Evolutionary conservation across 768 basidiomycete species (phyloP).

Genomic region (Leucosporidium creatinivorum): DNA sequence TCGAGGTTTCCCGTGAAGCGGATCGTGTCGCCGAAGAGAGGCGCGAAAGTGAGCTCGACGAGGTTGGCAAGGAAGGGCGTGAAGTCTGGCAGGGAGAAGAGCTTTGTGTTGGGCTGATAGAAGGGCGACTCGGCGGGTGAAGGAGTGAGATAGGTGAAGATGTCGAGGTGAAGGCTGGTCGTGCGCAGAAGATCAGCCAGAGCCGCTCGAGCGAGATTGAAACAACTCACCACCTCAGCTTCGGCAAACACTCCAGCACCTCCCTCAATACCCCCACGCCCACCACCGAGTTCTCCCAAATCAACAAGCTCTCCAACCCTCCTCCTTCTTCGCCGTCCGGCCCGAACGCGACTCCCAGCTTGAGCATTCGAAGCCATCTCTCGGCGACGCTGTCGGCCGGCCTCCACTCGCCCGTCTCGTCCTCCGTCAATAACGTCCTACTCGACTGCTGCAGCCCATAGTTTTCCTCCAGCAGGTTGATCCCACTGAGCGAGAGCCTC

Average conservation of each 20-base stretch:
- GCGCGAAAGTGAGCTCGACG: not conserved
- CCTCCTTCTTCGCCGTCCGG: not conserved
- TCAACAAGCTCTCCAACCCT: not conserved
- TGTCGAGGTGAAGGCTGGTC: not conserved
- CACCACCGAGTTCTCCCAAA: not conserved
- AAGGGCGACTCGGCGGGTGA: not conserved
- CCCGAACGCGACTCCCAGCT: not conserved
- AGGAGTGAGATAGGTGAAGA: not conserved
- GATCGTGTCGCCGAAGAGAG: not conserved
- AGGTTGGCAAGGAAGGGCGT: not conserved
- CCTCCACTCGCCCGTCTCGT: not conserved
- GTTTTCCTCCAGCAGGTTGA: not conserved
- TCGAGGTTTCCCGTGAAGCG: not conserved
- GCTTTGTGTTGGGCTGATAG: not conserved
- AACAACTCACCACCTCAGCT: not conserved
- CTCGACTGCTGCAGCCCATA: not conserved
- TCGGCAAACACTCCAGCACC: not conserved
- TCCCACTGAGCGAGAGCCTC: not conserved
- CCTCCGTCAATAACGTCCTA: not conserved
- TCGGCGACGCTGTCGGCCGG: not conserved
- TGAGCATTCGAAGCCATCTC: not conserved
- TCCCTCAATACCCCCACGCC: not conserved
- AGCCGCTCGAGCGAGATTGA: not conserved
- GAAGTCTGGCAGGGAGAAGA: not conserved
- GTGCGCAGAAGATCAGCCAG: not conserved